Evolutionary conservation across 2,329 filamentous ascomycete genomes (phyloP).

Genomic region (Talaromyces sp.): DNA sequence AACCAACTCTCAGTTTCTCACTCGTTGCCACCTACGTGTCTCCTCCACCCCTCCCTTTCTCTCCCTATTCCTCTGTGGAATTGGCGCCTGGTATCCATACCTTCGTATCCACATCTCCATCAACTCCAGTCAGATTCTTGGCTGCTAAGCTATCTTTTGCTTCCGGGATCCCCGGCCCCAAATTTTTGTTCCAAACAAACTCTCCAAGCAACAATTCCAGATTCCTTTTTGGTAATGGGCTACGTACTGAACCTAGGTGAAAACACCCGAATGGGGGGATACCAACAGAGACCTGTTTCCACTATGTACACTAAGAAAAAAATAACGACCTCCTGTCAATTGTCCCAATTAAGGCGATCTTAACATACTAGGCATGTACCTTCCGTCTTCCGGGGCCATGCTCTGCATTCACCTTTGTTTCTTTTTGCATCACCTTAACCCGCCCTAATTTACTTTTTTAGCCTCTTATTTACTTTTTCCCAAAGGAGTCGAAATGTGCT

Average conservation of each 20-base stretch:
- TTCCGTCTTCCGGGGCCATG: conserved; percentile 1
- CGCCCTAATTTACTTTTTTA: neutral
- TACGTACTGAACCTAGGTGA: neutral
- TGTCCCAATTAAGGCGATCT: conserved; percentile 1
- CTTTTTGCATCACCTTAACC: conserved; percentile 2
- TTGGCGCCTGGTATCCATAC: neutral
- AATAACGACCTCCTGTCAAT: neutral
- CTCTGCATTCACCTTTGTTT: neutral
- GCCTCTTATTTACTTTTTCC: neutral
- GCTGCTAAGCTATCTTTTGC: conserved; percentile 9
- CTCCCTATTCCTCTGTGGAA: neutral
- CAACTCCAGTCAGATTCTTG: neutral
- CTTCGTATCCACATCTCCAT: neutral
- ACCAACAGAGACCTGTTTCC: neutral
- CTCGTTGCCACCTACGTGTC: conserved; percentile 4
- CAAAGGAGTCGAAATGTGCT: neutral
- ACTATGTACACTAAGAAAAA: neutral
- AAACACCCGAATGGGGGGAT: neutral
- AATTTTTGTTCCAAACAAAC: neutral
- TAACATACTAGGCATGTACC: neutral
- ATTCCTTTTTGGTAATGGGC: neutral
- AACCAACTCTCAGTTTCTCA: neutral
- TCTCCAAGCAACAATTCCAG: neutral
- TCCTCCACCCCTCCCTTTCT: neutral
- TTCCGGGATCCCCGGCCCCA: conserved; percentile 17